Base-by-base conservation (phyloP, 1,284 basidiomycete species). In the Papiliotrema nemorosa region DNA sequence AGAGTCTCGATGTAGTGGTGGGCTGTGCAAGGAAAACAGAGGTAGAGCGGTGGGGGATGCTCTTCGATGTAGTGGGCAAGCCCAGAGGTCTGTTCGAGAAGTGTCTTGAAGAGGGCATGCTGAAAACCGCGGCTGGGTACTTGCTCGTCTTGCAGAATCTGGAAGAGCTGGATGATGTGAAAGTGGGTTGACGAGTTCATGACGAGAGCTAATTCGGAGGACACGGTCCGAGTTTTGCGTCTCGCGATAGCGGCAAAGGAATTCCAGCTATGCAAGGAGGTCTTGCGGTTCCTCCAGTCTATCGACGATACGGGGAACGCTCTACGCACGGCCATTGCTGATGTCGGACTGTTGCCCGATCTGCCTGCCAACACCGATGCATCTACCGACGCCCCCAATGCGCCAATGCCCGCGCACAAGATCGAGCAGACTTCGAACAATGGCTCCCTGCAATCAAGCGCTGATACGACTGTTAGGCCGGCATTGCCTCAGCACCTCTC, bases 1-100 rank as follows among this genome's bases (percentile, higher is more conserved):
- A 83, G 47, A 82, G 87, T 3, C 77, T 97, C 47, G 89, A 96
- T 54, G 92, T 98, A 4, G 89, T 98, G 1, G 94, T 97, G 7
- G 86, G 88, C 5, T 97, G 94, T 66, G 96, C 96, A 7, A 80
- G 96, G 43, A 99, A 99, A 77, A 98, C 92, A 3, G 96, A 99
- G 73, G 83, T 94, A 63, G 86, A 88, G 5, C 78, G 88, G 41
- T 99, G 96, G 96, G 81, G 81, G 31, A 81, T 85, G 52, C 76
- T 99, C 22, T 99, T 99, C 68, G 84, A 84, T 50, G 81, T 89
- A 16, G 92, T 96, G 4, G 96, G 96, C 2, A 86, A 85, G 59
- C 94, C 96, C 0, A 85, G 90, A 62, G 78, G 81, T 2, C 78
- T 98, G n/a, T 97, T 97, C 66, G 91, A 96, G 78, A 87, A 87